These are phyloP conservation scores for Parsonsia alboflavescens DNA, from an alignment of 257 asterid species.

Conservation along the genomic window DNA sequence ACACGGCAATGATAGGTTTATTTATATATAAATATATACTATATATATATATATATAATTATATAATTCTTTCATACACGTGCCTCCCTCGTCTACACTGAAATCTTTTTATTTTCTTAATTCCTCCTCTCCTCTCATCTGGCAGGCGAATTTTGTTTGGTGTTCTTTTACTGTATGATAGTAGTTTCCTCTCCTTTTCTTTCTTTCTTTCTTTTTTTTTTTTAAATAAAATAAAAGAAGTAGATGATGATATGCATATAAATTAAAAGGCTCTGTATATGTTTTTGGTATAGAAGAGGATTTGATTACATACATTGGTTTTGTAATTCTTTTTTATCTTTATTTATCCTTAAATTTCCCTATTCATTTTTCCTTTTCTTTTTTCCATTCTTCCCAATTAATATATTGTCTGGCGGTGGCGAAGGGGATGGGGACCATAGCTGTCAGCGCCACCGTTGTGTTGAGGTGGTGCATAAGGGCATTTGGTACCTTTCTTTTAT, in stretches of 20 bases:
- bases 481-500: not conserved
- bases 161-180: slow-evolving; percentile 17
- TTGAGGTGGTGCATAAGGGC: not conserved
- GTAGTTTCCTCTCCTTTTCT: not conserved
- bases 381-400: not conserved
- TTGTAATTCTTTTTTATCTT: slow-evolving; percentile 7
- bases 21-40: not conserved
- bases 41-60: too few species aligned
- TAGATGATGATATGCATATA: slow-evolving; percentile 8
- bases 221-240: not conserved
- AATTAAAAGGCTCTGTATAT: slow-evolving; percentile 8
- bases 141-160: slow-evolving; percentile 18
- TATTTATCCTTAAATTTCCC: not conserved
- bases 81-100: not conserved
- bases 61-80: not conserved
- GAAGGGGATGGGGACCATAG: not conserved
- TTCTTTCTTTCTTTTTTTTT: too few species aligned
- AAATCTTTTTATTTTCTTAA: not conserved
- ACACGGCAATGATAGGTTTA: slow-evolving; percentile 44
- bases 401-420: slow-evolving; percentile 3
- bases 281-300: slow-evolving; percentile 24
- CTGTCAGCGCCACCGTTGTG: not conserved
- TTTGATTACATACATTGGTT: slow-evolving; percentile 9
- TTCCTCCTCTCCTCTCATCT: not conserved
- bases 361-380: not conserved